Base-by-base conservation (phyloP, 1,284 basidiomycete species). In the Cryptococcus amylolentus region DNA sequence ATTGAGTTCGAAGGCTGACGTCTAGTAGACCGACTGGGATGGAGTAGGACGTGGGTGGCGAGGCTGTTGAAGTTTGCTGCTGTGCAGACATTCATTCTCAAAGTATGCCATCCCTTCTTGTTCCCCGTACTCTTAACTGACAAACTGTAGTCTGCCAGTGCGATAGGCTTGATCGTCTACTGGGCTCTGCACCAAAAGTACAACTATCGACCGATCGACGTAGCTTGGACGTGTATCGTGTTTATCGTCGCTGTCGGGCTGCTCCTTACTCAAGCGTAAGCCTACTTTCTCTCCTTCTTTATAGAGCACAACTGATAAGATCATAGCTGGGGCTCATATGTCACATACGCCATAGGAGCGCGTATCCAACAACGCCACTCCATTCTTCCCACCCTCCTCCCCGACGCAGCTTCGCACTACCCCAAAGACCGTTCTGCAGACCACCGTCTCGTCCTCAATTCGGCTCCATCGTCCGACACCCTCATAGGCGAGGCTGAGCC, bases 171-270 rank as follows among this genome's bases (percentile, higher is more conserved):
- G 13, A 37, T 70, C 4, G 60, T 65, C 3, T 70, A 61, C 28
- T 70, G 66, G 66, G 66, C 61, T 18, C 14, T 67, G 1, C 44
- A 64, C 28, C 62, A 70, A 53, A 56, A 57, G 16, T 49, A 57
- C 41, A 27, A 41, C 12, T 55, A 64, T 47, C 49, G 57, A 37
- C 31, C 63, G 4, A 63, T 68, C 42, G 63, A 65, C 52, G 47
- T 40, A 5, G 68, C 50, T 2, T 70, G 63, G 65, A 56, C 60
- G 5, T 54, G 48, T 7, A 37, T 67, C n/a, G 51, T 67, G 4
- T 68, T 54, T 45, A 43, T 67, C 31, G 60, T 66, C 27, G 61
- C 61, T 9, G 47, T 65, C 12, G 67, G 63, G 2, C 57, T 69
- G 3, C 45, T 69, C 27, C 27, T 57, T 13, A 69, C 67, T 20